Evolutionary conservation across 2,329 filamentous ascomycete species (phyloP), one percentile per base, ranked within the genome.

Genomic region (Trichoderma breve): DNA sequence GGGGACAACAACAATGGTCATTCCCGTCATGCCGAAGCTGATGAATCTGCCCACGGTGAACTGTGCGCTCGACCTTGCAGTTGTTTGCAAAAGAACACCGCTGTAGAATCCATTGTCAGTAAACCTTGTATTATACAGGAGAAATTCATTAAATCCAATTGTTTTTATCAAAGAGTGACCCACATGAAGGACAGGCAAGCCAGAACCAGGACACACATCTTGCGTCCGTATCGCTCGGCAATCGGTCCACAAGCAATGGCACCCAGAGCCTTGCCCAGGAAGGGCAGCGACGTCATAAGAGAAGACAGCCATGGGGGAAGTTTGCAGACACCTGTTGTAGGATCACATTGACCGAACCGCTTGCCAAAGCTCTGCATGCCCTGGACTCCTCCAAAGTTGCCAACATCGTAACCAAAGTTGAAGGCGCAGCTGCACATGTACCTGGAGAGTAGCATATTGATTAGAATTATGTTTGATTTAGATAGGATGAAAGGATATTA

Each of bases 31-130:
- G 36, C 69, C 76, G 65, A 76, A 80, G 62, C 69, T 76, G 51
- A 81, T 74, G 70, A 80, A 60, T 51, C 79, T 75, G 15, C 79
- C 79, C 11, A 77, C 68, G 2, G 76, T 80, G 71, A 81, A 80
- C 58, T 79, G 78, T 5, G 76, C 77, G 8, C 76, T 74, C 1
- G 78, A 76, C 6, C 71, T 74, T 15, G 79, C 79, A 1, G 76
- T 71, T 4, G 75, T 79, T 55, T 81, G 79, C 0, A 80, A 75
- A 3, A 75, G 68, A 32, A 79, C 79, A 9, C 79, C 79, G 47
- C 75, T 77, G 62, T 61, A 21, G 71, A 75, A 30, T 15, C 21
- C 51, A 15, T n/a, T 51, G 32, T 72, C 24, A 71, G 66, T 18
- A 26, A 14, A 3, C 2, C 0, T 28, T 21, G 2, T n/a, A 6